Percentiles rank a stretch among this genome's conserved stretches.
phyloP scores from a whole-genome alignment of 768 basidiomycete species.

The Lentinus brumalis region DNA sequence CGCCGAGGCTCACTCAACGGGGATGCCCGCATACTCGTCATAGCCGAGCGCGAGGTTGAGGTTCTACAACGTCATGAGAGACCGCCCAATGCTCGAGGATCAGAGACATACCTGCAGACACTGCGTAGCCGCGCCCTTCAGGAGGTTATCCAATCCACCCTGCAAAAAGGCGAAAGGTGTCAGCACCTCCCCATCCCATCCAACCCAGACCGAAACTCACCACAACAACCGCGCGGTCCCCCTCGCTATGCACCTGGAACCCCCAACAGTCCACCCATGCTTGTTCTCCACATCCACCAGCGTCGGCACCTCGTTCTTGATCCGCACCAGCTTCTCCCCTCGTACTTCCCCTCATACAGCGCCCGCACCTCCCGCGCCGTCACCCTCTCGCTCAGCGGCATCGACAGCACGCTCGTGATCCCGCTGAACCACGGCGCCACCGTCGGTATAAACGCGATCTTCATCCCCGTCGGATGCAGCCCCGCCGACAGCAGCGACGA shows the following conservation, averaged over 20 bases:
- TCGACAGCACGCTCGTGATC: constrained; percentile 84
- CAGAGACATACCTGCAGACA: constrained; percentile 77
- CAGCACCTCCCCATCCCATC: neutral
- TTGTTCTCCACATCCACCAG: constrained; percentile 75
- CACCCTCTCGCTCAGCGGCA: constrained; percentile 71
- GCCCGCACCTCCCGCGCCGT: constrained; percentile 70
- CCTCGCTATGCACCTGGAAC: constrained; percentile 87
- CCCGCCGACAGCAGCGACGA: constrained; percentile 50
- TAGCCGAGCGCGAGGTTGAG: constrained; percentile 88
- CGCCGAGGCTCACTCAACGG: constrained; percentile 33
- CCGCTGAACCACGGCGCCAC: constrained; percentile 97
- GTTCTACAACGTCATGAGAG: constrained; percentile 53
- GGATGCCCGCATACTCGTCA: constrained; percentile 83
- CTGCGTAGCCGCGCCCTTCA: constrained; percentile 99
- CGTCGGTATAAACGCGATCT: constrained; percentile 82
- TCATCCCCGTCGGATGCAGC: constrained; percentile 33
- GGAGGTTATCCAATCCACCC: constrained; percentile 94
- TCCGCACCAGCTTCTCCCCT: constrained; percentile 68
- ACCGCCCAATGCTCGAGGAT: neutral
- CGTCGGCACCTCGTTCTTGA: constrained; percentile 71
- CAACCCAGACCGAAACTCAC: constrained; percentile 45
- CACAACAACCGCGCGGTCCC: constrained; percentile 92
- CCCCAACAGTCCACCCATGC: constrained; percentile 91
- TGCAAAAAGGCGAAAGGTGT: constrained; percentile 29
- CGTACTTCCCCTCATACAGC: constrained; percentile 80